Base-by-base conservation (phyloP, 176 grass and related monocot species). In the Avena atlantica region DNA sequence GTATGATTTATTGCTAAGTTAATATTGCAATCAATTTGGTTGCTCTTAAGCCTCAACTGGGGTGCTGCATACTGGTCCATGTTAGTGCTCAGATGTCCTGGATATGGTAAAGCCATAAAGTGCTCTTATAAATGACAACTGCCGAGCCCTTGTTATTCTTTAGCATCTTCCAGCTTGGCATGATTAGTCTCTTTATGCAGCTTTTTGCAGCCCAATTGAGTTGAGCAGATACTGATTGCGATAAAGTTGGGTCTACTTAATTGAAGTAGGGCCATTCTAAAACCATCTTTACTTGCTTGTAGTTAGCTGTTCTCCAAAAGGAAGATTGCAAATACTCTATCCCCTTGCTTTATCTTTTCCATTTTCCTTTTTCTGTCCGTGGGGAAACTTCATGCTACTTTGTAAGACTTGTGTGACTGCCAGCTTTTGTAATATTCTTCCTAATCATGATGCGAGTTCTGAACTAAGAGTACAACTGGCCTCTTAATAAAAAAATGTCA, bases 371-470 rank as follows among this genome's bases (percentile, higher is more conserved):
- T 56, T 72, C 23, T 47, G 37, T 84, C 83, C 52, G 71, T 64
- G 76, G 78, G 88, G 81, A 92, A 94, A 78, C 83, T 97, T 94
- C 90, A 81, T 83, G 73, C 78, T 83, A 69, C 87, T 91, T 91
- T 87, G 25, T 16, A 78, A 78, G 64, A 60, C 89, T 83, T 83
- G 74, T 93, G 79, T 52, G 74, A 14, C 23, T 89, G 74, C 80
- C 84, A 78, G 75, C 83, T 87, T 93, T 76, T 89, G 44, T 84
- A 45, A 49, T 63, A 86, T 86, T 69, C 62, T 69, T 86, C 40
- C 74, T 86, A 57, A 86, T 79, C 51, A 86, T 70, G 75, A 79
- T 79, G 50, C n/a, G 25, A 79, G 50, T 47, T 69, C 49, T 85
- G 73, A 85, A 65, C 73, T 77, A 76, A 64, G 44, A 78, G 50